Conservation (phyloP, 2,329 filamentous ascomycete species). For the Xylariaceae sp. region DNA sequence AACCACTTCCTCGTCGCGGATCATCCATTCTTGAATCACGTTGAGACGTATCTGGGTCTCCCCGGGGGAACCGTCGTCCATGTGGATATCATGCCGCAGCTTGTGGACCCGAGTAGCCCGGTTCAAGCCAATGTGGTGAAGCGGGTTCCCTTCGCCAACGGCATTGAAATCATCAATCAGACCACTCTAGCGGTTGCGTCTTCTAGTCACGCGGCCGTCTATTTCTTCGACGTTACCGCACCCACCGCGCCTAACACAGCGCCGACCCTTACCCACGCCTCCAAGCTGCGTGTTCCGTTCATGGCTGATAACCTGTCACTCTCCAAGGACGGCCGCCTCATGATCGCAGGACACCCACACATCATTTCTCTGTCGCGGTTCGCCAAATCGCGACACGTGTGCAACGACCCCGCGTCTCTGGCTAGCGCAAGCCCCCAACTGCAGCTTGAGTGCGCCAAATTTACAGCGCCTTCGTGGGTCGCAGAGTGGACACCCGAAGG, state of each 20-base stretch:
- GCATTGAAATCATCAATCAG: conserved; percentile 34
- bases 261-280: conserved; percentile 11
- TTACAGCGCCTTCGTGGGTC: conserved; percentile 22
- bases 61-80: conserved; percentile 33
- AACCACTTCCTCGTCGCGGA: conserved; percentile 29
- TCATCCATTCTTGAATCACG: conserved; percentile 17
- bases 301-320: conserved; percentile 36
- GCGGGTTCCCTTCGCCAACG: conserved; percentile 36
- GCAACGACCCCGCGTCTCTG: conserved; percentile 23
- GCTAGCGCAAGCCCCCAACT: conserved; percentile 19
- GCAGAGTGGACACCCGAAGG: conserved; percentile 31
- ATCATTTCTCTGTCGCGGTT: conserved; percentile 28
- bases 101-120: conserved; percentile 8
- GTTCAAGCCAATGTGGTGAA: conserved; percentile 25
- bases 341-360: conserved; percentile 38
- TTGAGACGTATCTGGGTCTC: conserved; percentile 32
- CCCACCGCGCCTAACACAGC: conserved; percentile 12
- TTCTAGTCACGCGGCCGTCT: conserved; percentile 23
- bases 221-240: conserved; percentile 25
- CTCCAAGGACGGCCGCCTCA: conserved; percentile 25
- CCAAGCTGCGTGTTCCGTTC: conserved; percentile 29
- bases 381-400: conserved; percentile 28
- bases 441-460: conserved; percentile 12
- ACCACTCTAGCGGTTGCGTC: conserved; percentile 36
- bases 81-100: conserved; percentile 19